Evolutionary conservation across 495 filamentous ascomycete genomes (phyloP).

Genomic region (Aspergillus hancockii): DNA sequence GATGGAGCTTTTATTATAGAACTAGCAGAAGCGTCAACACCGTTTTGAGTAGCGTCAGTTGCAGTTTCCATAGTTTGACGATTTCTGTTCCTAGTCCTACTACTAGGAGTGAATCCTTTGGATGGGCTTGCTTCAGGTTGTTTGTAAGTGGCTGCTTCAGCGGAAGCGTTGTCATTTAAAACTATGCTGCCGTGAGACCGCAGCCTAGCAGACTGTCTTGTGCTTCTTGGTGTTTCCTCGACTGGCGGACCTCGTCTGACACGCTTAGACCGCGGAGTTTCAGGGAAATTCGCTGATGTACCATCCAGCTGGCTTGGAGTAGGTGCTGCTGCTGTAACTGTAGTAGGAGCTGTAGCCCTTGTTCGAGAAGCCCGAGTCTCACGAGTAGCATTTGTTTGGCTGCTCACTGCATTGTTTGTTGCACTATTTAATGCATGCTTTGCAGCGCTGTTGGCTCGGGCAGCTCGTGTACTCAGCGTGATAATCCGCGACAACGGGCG

Average conservation of each 20-base stretch:
- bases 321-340: constrained; percentile 23
- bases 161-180: constrained; percentile 24
- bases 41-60: constrained; percentile 8
- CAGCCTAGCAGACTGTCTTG: constrained; percentile 39
- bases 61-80: constrained; percentile 14
- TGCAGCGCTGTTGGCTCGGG: constrained; percentile 12
- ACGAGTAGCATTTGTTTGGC: constrained; percentile 18
- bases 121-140: constrained; percentile 18
- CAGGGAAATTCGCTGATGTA: constrained; percentile 31
- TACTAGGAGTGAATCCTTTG: constrained; percentile 12
- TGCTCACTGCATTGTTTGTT: constrained; percentile 4
- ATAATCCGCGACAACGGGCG: constrained; percentile 25
- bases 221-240: constrained; percentile 32
- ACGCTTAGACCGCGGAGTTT: constrained; percentile 37
- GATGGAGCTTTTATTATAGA: constrained; percentile 13
- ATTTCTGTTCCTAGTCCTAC: constrained; percentile 20
- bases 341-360: constrained; percentile 20
- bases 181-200: constrained; percentile 23
- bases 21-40: neutral
- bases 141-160: constrained; percentile 21
- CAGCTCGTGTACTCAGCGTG: constrained; percentile 24
- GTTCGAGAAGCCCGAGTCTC: constrained; percentile 30
- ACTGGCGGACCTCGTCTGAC: constrained; percentile 20
- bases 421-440: constrained; percentile 9
- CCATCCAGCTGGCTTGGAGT: constrained; percentile 10